phyloP scores from a whole-genome alignment of 2,329 filamentous ascomycete genomes.

The Westerdykella aurantiaca region DNA sequence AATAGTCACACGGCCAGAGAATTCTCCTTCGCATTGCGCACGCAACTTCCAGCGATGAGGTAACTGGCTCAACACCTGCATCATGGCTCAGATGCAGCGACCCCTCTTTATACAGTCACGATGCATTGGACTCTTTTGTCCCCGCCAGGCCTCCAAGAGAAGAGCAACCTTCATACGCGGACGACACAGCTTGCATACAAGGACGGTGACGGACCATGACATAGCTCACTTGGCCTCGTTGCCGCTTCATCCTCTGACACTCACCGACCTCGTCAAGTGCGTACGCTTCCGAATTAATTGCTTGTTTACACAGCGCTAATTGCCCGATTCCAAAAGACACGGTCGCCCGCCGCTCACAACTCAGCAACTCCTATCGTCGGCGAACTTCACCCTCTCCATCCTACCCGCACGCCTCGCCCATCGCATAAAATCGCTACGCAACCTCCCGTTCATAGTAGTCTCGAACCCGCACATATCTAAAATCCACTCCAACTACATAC shows the following conservation, averaged over 20 bases:
- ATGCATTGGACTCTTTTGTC: constrained; percentile 31
- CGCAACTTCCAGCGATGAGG: background rate
- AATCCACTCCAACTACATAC: constrained; percentile 94
- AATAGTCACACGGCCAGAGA: background rate
- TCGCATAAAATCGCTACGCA: constrained; percentile 86
- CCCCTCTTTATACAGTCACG: constrained; percentile 34
- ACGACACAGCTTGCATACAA: constrained; percentile 31
- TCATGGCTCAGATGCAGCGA: constrained; percentile 29
- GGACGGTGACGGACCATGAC: constrained; percentile 59
- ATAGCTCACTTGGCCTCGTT: constrained; percentile 72
- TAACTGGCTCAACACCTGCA: background rate
- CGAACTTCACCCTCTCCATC: constrained; percentile 91
- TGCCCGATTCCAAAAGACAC: constrained; percentile 42
- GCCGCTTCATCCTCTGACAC: constrained; percentile 72
- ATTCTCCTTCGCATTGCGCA: background rate
- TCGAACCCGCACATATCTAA: constrained; percentile 92
- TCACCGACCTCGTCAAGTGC: constrained; percentile 84
- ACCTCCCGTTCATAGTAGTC: constrained; percentile 94
- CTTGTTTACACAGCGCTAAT: constrained; percentile 8
- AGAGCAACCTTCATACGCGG: constrained; percentile 11
- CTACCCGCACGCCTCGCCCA: constrained; percentile 89
- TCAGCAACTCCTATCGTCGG: constrained; percentile 75
- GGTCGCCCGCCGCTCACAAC: constrained; percentile 80
- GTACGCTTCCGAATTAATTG: constrained; percentile 10
- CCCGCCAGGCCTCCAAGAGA: constrained; percentile 15